phyloP scores from a whole-genome alignment of 2,329 filamentous ascomycete genomes.

The Sordariomycetes sp. region DNA sequence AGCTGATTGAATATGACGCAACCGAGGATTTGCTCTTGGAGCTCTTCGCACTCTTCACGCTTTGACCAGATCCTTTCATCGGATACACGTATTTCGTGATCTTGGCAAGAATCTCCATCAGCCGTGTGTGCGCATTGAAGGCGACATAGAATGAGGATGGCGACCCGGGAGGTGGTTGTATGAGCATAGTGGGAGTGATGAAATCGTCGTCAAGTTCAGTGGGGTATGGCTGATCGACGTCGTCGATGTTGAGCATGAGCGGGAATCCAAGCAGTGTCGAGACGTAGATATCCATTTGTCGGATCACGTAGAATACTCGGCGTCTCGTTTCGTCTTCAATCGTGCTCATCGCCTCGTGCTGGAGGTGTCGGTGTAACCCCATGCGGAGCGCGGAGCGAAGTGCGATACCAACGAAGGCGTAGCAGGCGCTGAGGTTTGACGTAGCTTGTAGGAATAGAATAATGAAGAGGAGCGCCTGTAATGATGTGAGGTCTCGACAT shows the following conservation, averaged over 20 bases:
- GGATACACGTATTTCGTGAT: constrained; percentile 60
- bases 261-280: constrained; percentile 60
- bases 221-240: constrained; percentile 58
- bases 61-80: constrained; percentile 44
- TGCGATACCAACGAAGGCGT: constrained; percentile 71
- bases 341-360: constrained; percentile 51
- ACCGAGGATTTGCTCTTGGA: constrained; percentile 32
- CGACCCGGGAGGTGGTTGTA: constrained; percentile 43
- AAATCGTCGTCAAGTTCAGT: constrained; percentile 59
- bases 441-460: constrained; percentile 74
- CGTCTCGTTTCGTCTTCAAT: constrained; percentile 56
- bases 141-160: constrained; percentile 55
- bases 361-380: constrained; percentile 66
- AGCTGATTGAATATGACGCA: constrained; percentile 47
- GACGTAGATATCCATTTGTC: constrained; percentile 63
- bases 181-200: constrained; percentile 49
- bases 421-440: constrained; percentile 70
- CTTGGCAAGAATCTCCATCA: constrained; percentile 56
- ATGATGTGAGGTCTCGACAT: constrained; percentile 63
- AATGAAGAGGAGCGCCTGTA: constrained; percentile 72
- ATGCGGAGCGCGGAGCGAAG: constrained; percentile 67
- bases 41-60: constrained; percentile 24
- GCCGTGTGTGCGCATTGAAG: constrained; percentile 54
- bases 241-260: constrained; percentile 51
- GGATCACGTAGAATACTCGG: constrained; percentile 58